A percentile compares a stretch with the other conserved stretches of the same genome.
Evolutionary conservation across 2,329 filamentous ascomycete genomes (phyloP).

Genomic region (Hymenoscyphus albidus): DNA sequence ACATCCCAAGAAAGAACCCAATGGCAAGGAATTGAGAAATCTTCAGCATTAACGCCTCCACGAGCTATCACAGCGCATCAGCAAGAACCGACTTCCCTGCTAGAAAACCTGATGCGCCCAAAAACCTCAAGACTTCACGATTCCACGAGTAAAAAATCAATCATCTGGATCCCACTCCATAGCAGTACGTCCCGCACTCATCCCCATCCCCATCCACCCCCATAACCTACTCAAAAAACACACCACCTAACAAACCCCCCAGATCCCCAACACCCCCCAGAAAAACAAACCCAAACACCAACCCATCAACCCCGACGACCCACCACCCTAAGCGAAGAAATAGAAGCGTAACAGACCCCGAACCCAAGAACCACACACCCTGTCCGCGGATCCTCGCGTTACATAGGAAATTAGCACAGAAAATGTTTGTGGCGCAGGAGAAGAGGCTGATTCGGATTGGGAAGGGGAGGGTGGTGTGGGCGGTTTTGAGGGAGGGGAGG

Average conservation of each 20-base stretch:
- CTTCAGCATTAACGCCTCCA: too few relatives aligned
- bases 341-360: neutral
- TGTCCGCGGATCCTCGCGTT: neutral
- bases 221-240: neutral
- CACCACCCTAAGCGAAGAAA: neutral
- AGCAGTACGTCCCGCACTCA: neutral
- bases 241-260: neutral
- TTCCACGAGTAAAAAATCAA: neutral
- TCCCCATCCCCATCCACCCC: neutral
- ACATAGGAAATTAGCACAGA: too few relatives aligned
- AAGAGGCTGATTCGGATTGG: neutral
- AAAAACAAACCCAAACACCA: neutral
- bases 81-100: neutral
- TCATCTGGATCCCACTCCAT: neutral
- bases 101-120: neutral
- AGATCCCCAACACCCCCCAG: neutral
- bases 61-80: neutral
- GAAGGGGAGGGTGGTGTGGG: neutral
- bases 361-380: neutral
- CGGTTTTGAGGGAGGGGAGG: neutral
- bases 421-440: neutral
- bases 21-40: neutral
- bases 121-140: neutral
- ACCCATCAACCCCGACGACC: neutral
- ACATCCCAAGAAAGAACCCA: neutral